Conservation (phyloP, 148 eudicot species). For the Vaccinium darrowii region DNA sequence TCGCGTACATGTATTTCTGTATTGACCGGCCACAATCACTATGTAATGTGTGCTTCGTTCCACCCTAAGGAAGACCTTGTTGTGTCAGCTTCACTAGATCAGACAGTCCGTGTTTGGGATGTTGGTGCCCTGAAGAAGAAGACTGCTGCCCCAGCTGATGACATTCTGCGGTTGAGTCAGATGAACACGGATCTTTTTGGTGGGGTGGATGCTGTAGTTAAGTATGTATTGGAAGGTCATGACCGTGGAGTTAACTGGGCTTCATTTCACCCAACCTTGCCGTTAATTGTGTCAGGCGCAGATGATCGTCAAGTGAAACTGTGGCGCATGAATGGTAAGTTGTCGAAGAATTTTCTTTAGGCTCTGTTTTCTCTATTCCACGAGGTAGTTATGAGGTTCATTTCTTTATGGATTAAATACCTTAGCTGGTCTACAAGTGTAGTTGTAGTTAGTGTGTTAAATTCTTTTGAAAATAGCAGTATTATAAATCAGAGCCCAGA, state of each 20-base stretch:
- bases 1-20: slow-evolving; percentile 95
- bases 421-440: neutral
- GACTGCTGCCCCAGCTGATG: slow-evolving; percentile 85
- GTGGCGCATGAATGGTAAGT: slow-evolving; percentile 93
- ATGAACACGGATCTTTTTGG: slow-evolving; percentile 92
- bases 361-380: neutral
- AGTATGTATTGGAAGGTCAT: slow-evolving; percentile 97
- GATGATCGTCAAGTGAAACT: slow-evolving; percentile 95
- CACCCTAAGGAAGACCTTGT: slow-evolving; percentile 97
- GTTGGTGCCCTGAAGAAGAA: slow-evolving; percentile 89
- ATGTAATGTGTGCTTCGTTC: slow-evolving; percentile 94
- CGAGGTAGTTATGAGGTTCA: neutral
- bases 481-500: neutral
- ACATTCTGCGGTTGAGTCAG: slow-evolving; percentile 75
- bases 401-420: neutral
- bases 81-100: slow-evolving; percentile 94
- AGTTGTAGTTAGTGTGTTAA: neutral
- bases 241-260: slow-evolving; percentile 99
- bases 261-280: slow-evolving; percentile 85
- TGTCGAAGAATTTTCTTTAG: slow-evolving; percentile 11
- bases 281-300: slow-evolving; percentile 85
- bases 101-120: slow-evolving; percentile 97
- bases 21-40: slow-evolving; percentile 94
- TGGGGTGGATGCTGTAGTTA: slow-evolving; percentile 89
- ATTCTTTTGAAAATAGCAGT: neutral